Evolutionary conservation across 495 filamentous ascomycete genomes (phyloP).

Genomic region (Tuber borchii): DNA sequence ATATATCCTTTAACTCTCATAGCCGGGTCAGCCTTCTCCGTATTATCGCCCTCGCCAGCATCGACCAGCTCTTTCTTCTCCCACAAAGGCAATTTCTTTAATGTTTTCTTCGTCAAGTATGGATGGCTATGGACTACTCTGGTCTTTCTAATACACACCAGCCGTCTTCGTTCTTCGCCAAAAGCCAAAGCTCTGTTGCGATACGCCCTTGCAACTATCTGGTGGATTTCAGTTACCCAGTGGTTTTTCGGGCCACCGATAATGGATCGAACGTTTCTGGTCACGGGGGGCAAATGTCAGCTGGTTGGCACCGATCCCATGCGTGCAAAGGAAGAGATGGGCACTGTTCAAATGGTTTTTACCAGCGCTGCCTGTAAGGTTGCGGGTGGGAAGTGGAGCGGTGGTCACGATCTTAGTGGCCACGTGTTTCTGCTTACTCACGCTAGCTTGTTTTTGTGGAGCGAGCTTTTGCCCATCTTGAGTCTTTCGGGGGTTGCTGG

Average conservation of each 20-base stretch:
- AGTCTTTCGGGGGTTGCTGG: constrained; percentile 42
- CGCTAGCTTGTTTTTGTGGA: constrained; percentile 66
- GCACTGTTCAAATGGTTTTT: constrained; percentile 51
- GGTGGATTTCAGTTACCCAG: constrained; percentile 79
- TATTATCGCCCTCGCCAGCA: constrained; percentile 64
- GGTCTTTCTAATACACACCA: constrained; percentile 53
- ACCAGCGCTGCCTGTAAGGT: constrained; percentile 77
- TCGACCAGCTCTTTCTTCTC: constrained; percentile 74
- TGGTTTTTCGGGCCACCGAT: constrained; percentile 91
- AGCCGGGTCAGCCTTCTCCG: constrained; percentile 71
- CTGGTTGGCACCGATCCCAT: constrained; percentile 42
- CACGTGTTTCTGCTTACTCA: constrained; percentile 91
- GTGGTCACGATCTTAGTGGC: constrained; percentile 88
- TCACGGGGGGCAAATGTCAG: constrained; percentile 77
- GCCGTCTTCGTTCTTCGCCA: constrained; percentile 37
- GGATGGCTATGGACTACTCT: constrained; percentile 86
- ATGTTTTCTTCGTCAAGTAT: constrained; percentile 83
- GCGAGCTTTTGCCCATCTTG: constrained; percentile 57
- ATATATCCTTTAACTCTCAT: constrained; percentile 72
- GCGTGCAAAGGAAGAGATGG: constrained; percentile 40
- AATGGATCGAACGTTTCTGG: constrained; percentile 74
- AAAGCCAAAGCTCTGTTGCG: constrained; percentile 53
- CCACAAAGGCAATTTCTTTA: constrained; percentile 83
- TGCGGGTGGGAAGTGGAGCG: constrained; percentile 73
- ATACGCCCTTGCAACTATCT: constrained; percentile 63